These are phyloP conservation scores for Picocystis sp. DNA, from an alignment of 163 green algal species.

Conservation along the genomic window DNA sequence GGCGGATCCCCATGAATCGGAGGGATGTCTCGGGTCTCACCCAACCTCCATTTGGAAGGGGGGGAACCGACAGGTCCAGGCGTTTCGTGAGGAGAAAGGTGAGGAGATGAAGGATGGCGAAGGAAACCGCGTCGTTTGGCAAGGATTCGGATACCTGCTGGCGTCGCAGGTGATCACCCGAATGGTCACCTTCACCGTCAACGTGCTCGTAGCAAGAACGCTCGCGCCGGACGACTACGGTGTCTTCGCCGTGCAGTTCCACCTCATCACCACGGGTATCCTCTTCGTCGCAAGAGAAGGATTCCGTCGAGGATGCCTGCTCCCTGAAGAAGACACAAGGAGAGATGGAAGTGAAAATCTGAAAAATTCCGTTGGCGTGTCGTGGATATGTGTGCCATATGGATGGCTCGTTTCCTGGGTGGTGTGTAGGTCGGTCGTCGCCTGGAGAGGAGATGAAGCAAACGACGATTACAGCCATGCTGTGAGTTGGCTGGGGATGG, in stretches of 20 bases:
- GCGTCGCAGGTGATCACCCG: conserved; percentile 49
- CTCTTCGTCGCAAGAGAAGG: conserved; percentile 71
- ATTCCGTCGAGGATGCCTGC: conserved; percentile 56
- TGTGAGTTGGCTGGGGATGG: conserved; percentile 28
- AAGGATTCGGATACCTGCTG: conserved; percentile 2
- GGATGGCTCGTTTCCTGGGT: neutral
- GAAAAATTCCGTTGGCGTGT: neutral
- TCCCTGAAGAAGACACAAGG: conserved; percentile 9
- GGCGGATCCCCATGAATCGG: too few relatives aligned
- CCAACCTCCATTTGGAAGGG: too few relatives aligned
- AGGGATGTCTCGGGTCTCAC: too few relatives aligned
- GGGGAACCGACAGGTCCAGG: too few relatives aligned
- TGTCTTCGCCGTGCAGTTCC: conserved; percentile 55
- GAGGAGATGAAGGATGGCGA: too few relatives aligned
- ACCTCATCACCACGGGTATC: conserved; percentile 74
- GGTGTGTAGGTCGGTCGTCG: conserved; percentile 1
- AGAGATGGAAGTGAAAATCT: neutral
- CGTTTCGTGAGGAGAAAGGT: too few relatives aligned
- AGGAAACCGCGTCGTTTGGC: neutral
- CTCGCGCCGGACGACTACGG: conserved; percentile 58
- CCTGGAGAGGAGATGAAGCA: neutral
- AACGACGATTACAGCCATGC: too few relatives aligned
- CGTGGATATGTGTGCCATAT: conserved; percentile 5
- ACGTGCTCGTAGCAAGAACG: conserved; percentile 43
- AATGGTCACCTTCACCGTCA: conserved; percentile 58